Base-by-base conservation (phyloP, 768 basidiomycete species). In the Tephrocybe sp. region DNA sequence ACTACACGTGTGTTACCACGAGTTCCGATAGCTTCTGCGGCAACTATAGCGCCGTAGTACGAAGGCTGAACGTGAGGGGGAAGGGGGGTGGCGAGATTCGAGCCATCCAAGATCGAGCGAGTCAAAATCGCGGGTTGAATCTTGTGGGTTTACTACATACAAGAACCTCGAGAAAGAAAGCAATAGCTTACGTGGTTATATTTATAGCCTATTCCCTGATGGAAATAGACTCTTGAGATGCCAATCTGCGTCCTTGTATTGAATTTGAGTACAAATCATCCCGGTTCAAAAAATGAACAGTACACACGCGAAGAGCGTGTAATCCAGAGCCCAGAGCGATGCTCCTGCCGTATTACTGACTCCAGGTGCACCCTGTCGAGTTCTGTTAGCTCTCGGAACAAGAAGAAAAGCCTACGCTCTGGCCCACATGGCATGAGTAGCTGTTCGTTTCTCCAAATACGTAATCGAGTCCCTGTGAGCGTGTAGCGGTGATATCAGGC, bases 301-400 rank as follows among this genome's bases (percentile, higher is more conserved):
- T 17, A 60, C 74, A 43, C 59, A 76, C 61, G 83, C 81, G 58
- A 76, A 84, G 3, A 89, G 67, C 1, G 76, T 70, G 63, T 88
- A 86, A 62, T 88, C 85, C 52, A 86, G 66, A 10, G 76, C 72
- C 86, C 86, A 88, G 17, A 88, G 64, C 15, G 83, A 81, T 0
- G 85, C 84, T 12, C 85, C 87, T n/a, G 80, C 85, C 1, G 79
- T 80, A 60, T 88, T 84, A 61, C 82, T 84, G 9, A 85, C 84
- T 2, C 80, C 80, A 39, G 77, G 72, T 14, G 77, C 72, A 40
- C 78, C 76, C 70, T 77, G 36, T 33, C 6, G 12, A 24, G 4
- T 6, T 9, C 8, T n/a, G 20, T 55, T 12, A 48, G 51, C 45
- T 17, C 17, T 39, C 14, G 48, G 11, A 43, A 40, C 26, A 15